These are phyloP conservation scores for Prunus yedoensis DNA, from an alignment of 331 rosid species.

Conservation along the genomic window DNA sequence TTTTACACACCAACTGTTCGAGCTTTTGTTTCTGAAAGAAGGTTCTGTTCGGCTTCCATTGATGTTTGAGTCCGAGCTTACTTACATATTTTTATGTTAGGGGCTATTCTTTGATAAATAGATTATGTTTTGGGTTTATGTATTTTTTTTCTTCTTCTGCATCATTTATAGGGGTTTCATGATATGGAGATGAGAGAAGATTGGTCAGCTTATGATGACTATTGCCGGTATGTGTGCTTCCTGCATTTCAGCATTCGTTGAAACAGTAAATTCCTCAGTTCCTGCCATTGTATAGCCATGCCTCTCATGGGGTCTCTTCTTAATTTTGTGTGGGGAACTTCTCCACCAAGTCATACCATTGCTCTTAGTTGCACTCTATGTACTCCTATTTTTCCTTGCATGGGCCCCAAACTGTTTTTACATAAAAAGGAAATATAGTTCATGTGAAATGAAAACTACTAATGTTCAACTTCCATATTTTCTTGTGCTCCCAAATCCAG, in stretches of 20 bases:
- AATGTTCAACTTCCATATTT: no score
- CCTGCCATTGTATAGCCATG: not conserved
- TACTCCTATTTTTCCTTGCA: no score
- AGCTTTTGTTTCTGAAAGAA: slow-evolving; percentile 30
- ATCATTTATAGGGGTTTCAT: slow-evolving; percentile 49
- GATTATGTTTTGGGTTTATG: not conserved
- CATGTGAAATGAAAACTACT: no score
- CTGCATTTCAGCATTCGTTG: no score
- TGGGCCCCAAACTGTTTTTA: no score
- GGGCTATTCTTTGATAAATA: not conserved
- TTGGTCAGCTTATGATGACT: slow-evolving; percentile 68
- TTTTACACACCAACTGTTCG: slow-evolving; percentile 37
- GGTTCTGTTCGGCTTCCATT: not conserved
- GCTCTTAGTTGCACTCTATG: no score
- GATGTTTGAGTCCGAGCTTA: not conserved
- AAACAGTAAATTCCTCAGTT: not conserved
- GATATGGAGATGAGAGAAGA: slow-evolving; percentile 63
- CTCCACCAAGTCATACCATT: not conserved
- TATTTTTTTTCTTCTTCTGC: not conserved
- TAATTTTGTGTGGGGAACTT: not conserved
- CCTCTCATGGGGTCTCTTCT: not conserved
- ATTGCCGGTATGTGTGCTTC: slow-evolving; percentile 57
- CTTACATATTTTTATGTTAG: not conserved
- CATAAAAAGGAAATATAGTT: no score
- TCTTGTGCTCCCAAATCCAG: no score